phyloP scores from a whole-genome alignment of 331 rosid species.

The Acacia pycnantha region DNA sequence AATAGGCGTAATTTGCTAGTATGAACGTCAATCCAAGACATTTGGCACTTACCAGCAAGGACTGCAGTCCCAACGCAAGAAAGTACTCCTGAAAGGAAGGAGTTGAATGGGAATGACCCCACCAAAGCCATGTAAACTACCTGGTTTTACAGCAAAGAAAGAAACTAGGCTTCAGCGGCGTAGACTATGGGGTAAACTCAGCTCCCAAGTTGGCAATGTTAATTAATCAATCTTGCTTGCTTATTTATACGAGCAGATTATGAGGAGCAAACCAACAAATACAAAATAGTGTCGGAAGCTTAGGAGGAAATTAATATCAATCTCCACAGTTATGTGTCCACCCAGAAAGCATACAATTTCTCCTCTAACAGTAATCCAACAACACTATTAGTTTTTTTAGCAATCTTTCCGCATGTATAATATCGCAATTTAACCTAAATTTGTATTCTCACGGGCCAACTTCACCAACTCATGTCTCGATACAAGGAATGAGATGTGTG shows the following conservation, averaged over 20 bases:
- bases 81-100: constrained; percentile 92
- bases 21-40: constrained; percentile 1
- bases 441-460: background rate
- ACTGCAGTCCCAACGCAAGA: constrained; percentile 97
- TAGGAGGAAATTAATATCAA: background rate
- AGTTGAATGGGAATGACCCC: constrained; percentile 94
- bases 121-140: constrained; percentile 47
- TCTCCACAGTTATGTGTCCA: background rate
- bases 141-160: constrained; percentile 44
- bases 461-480: background rate
- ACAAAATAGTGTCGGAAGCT: background rate
- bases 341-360: background rate
- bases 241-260: background rate
- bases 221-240: background rate
- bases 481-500: background rate
- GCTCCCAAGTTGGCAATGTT: background rate
- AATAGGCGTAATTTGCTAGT: background rate
- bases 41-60: constrained; percentile 78
- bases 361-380: background rate
- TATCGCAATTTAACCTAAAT: background rate
- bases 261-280: background rate
- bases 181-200: background rate
- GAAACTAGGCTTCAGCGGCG: constrained; percentile 5
- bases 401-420: background rate
- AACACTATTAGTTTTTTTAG: background rate